Base-by-base conservation (phyloP, 805 yeast genomes). In the Komagataella populi region DNA sequence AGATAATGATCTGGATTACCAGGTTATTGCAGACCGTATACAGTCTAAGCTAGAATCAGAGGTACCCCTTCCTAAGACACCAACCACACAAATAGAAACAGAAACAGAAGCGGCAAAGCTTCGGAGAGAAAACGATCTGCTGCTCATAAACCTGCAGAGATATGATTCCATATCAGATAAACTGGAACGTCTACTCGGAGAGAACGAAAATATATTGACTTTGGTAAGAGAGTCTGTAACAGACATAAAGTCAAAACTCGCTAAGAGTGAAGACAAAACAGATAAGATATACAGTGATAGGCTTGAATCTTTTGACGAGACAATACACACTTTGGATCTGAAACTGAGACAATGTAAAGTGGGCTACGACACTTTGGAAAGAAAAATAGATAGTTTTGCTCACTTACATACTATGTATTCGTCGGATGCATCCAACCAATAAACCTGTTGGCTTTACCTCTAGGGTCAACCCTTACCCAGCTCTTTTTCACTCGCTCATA, bases 61-160 rank as follows among this genome's bases (percentile, higher is more conserved):
- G 4, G 20, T 20, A 20, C 20, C 20, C 4, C 20, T 20, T 20
- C 20, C 20, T 20, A 20, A 20, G 20, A 20, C 20, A 20, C 20
- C 3, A 20, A 20, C 39, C 10, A 30, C 12, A 8, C 39, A 30
- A 6, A 30, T 30, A 30, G 39, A 30, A 30, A 10, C 39, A 45
- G 57, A 54, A 14, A 12, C 52, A 4, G 57, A 59, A 17, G 48
- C 61, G 1, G 53, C 54, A 12, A 48, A 44, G 10, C 52, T 62
- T 10, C 62, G 62, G 51, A 55, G 52, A 6, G 65, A 61, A 51
- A 64, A 64, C 49, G 50, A 60, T 6, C 56, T 57, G 14, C 49
- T 66, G 20, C 43, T 64, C 17, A 51, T 65, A 36, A 62, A 61
- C 44, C 55, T 68, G 5, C 69, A 70, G 43, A 58, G 68, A 49